Evolutionary conservation across 2,329 filamentous ascomycete genomes (phyloP), one percentile per base, ranked within the genome.

Genomic region (Pezicula carpinea): DNA sequence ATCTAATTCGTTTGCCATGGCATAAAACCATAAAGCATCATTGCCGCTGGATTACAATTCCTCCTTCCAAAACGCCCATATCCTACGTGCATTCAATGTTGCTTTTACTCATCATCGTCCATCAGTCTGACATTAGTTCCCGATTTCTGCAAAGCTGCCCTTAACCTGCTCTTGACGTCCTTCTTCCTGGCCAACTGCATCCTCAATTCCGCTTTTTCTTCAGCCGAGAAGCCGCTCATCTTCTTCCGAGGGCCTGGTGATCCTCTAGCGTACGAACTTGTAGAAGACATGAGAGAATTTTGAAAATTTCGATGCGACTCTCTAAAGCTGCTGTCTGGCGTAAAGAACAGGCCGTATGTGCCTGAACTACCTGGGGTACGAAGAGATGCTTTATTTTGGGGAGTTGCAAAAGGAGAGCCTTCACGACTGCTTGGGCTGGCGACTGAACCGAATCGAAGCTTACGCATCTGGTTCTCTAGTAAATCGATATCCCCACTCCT

Each of bases 401-500:
- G 64, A n/a, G 64, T 67, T 31, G 47, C 50, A 41, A 65, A 65
- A 17, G 69, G 71, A 17, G 64, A 74, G 33, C 61, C 70, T 59
- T 75, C 69, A 34, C 72, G 65, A 59, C 67, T 73, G 17, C 6
- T 72, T 66, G 51, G 51, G 32, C 54, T 54, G 10, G 53, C 44
- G 10, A 50, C 47, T 6, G 63, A 64, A 29, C 55, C 51, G 7
- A 88, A 67, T 6, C 77, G 76, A 18, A 95, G 68, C 63, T 83
- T 88, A 49, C 86, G 83, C 70, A 99, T 81, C 63, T 96, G 88
- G 40, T 83, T 80, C 68, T 97, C 93, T 26, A 97, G 76, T 6
- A 96, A 81, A 64, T 96, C 89, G 44, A 99, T 83, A 59, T 97
- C 92, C 48, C 85, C 88, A 62, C 87, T 93, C 63, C 89, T 87